Evolutionary conservation across 257 asterid species (phyloP), one percentile per base, ranked within the genome.

Genomic region (Solanum corneliomulleri): DNA sequence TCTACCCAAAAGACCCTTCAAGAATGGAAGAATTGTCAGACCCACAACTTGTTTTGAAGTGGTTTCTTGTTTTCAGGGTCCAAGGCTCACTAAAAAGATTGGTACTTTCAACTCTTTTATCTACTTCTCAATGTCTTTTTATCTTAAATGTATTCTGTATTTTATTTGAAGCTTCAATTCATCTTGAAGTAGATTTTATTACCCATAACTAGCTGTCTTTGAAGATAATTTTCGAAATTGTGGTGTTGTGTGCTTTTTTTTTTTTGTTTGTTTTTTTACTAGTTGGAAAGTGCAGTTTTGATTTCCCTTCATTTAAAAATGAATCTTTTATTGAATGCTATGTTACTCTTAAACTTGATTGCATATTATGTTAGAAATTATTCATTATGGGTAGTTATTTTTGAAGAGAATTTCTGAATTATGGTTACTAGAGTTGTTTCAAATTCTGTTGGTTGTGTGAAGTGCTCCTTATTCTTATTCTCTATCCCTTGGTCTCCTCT

Each of bases 41-140:
- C 83, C 93, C 89, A 87, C 77, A 86, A 85, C 93, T 69, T 90
- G 92, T 9, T 86, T 89, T 87, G 83, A 91, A 64, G 90, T 92
- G 58, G 82, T 88, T 42, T 91, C 97, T 83, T 86, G 83, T 85
- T 89, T 90, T 71, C 94, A 85, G 88, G 69, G 90, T 74, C 91
- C 93, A 27, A 91, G 88, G 86, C 15, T 92, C 86, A 86, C 93
- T 89, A 94, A 92, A 89, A 91, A 83, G 66, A 86, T 90, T 82
- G 98, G 98, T 95, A 93, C 86, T 37, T 86, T 16, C 14, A 7
- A 25, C 64, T 85, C 29, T 81, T 75, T 21, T 35, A 10, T 88
- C 3, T 87, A 68, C 5, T 29, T 14, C 42, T 84, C 87, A 66
- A 5, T 15, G 11, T 84, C 35, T 16, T 68, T 42, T 68, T 25